Evolutionary conservation across 2,329 filamentous ascomycete genomes (phyloP), one percentile per base, ranked within the genome.

Genomic region (Aspergillus sp.): DNA sequence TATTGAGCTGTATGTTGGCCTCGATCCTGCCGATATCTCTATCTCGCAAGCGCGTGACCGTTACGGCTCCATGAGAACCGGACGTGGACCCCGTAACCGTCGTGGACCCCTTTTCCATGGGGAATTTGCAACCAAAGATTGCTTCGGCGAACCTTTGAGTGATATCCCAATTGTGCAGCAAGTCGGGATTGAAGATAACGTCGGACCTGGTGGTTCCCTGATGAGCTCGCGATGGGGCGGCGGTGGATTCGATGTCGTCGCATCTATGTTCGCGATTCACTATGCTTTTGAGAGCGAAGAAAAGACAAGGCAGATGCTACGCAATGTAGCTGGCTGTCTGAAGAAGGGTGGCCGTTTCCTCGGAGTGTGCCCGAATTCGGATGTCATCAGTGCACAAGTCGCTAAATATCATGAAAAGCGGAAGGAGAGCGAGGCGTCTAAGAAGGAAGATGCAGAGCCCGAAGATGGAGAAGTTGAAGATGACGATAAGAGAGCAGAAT

Each of bases 201-300:
- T 82, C 14, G 87, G 79, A 67, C 90, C 80, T 0, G 82, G 80
- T 27, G 74, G 76, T 2, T 75, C 74, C 23, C 75, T 82, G 35
- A 79, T 83, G 66, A 78, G 79, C 77, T 90, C 86, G 74, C 87
- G 86, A 40, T 87, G 84, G 76, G 84, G 84, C 60, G 86, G 86
- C 53, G 89, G 89, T 55, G 93, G 93, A 4, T 99, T 98, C 67
- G 95, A 99, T 72, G 90, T 98, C 43, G 93, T 99, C 62, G 92
- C 89, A 70, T 96, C 96, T 86, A 99, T 99, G 95, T 99, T 99
- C 75, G 96, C 92, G 69, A 95, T 99, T 87, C 95, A 99, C 77
- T 99, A 99, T 73, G 93, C 95, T 6, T 99, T 98, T 66, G 95
- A 98, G 79, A 91, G 82, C 52, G 93, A 99, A 74, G 85, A 86